Evolutionary conservation across 2,329 filamentous ascomycete genomes (phyloP).

Genomic region (Sporothrix pallida): DNA sequence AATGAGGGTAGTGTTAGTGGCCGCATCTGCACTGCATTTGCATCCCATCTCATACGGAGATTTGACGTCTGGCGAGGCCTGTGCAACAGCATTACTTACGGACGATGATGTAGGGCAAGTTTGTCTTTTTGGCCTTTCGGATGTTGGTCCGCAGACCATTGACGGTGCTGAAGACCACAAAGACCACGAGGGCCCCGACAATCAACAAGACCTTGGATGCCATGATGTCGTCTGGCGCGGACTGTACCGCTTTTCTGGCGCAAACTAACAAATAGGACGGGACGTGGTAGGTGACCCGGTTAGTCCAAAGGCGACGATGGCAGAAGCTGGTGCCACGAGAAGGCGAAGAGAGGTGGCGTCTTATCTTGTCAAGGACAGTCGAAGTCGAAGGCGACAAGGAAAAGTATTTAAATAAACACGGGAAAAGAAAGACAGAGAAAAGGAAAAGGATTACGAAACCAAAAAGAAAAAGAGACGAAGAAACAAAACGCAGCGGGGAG

Average conservation of each 20-base stretch:
- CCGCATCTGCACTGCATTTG: not conserved
- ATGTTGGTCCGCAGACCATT: conserved; percentile 54
- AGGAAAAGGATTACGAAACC: not conserved
- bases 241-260: not conserved
- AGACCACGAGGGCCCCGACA: not conserved
- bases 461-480: not conserved
- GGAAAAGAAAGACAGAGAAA: too few relatives aligned
- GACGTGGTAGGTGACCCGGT: not conserved
- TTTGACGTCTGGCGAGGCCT: too few relatives aligned
- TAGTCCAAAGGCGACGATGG: not conserved
- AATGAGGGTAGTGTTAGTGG: conserved; percentile 31
- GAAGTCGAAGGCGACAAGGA: not conserved
- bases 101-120: conserved; percentile 58
- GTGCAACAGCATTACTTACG: conserved; percentile 51
- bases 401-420: too few relatives aligned
- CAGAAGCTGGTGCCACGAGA: too few relatives aligned
- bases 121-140: conserved; percentile 55
- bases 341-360: not conserved
- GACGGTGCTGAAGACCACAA: conserved; percentile 32
- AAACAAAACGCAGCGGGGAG: not conserved
- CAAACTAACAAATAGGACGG: not conserved
- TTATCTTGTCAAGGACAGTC: not conserved
- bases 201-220: conserved; percentile 12
- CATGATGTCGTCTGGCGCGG: not conserved
- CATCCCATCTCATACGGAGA: too few relatives aligned